Base-by-base conservation (phyloP, 164 flowering plant species). In the Magnolia sinica region DNA sequence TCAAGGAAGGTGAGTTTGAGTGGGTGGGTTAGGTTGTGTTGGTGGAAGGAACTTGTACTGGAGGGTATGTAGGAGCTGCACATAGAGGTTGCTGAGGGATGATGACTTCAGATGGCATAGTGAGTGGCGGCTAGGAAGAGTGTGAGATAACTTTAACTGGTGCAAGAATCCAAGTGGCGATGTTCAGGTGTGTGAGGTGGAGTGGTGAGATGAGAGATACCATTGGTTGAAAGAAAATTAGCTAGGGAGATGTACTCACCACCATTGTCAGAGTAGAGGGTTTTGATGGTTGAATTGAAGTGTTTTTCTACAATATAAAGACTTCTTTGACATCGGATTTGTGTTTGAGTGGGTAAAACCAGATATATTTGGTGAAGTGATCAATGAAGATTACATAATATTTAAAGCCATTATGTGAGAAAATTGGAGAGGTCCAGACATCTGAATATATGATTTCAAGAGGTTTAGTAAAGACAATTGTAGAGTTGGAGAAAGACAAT, bases 381-480 rank as follows among this genome's bases (percentile, higher is more conserved):
- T 31, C 37, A 31, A 31, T 31, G 37, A 31, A 31, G 37, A 31
- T 2, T 2, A 31, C 37, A 31, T 31, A 31, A 31, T 31, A 31
- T 31, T 31, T 31, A 31, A 31, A 31, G 61, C 68, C 24, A 64
- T 22, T 7, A 64, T 64, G 68, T 19, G 23, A 1, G 20, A 19
- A 22, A 64, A 64, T 64, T 22, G 31, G 70, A 67, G 70, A 67
- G 70, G 70, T 67, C 70, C 70, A 67, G 14, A 67, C 70, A 67
- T 67, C 37, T 7, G 70, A 67, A 67, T 1, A 67, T 67, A 67
- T 20, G 31, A 67, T 20, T 22, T 67, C 31, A 55, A 55, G 61
- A 55, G 61, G 61, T 16, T 55, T 55, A 55, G 61, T 55, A 55
- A 5, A 55, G 61, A 55, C 67, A 64, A 64, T 18, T 64, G 67